Base-by-base conservation (phyloP, 164 flowering plant genomes). In the Taxillus chinensis region DNA sequence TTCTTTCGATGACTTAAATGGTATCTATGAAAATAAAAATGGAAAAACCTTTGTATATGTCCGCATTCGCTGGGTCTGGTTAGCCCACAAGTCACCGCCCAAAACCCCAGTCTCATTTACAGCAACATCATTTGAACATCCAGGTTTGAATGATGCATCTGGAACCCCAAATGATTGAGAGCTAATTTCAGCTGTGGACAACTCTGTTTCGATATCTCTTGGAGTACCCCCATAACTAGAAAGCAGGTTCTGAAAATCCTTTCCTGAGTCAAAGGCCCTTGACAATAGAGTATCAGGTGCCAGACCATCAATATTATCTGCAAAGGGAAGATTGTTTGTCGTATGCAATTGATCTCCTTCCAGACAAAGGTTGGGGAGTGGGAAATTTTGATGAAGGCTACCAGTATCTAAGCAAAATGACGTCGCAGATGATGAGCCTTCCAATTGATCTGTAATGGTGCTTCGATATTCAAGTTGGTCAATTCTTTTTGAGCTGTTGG, bases 131-230 rank as follows among this genome's bases (percentile, higher is more conserved):
- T 67, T 85, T 49, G 90, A 82, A 72, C 90, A 83, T 1, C 83
- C 86, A 42, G 90, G 77, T 65, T 84, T 85, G 75, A 89, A 86
- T 13, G 95, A 75, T 77, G 90, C 73, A 73, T 79, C 81, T 39
- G 88, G 86, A 63, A 87, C 79, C 45, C 92, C 96, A 79, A 92
- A 87, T 16, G 92, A 78, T 72, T 86, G 97, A 71, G 97, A 80
- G 72, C 85, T 83, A 64, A 88, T 77, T 45, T 77, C 93, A 61
- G 93, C 88, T 66, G 90, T 78, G 10, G 98, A 87, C 68, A 92
- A 67, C 67, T 92, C 98, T 6, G 98, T 79, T 65, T 85, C 96
- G 63, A 84, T 79, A 62, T 92, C 95, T 63, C 87, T 79, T 40
- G 85, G 83, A 42, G 72, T 64, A 54, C 79, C 75, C 50, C 84